phyloP scores from a whole-genome alignment of 2,329 filamentous ascomycete genomes.

The Chlorencoelia australis region DNA sequence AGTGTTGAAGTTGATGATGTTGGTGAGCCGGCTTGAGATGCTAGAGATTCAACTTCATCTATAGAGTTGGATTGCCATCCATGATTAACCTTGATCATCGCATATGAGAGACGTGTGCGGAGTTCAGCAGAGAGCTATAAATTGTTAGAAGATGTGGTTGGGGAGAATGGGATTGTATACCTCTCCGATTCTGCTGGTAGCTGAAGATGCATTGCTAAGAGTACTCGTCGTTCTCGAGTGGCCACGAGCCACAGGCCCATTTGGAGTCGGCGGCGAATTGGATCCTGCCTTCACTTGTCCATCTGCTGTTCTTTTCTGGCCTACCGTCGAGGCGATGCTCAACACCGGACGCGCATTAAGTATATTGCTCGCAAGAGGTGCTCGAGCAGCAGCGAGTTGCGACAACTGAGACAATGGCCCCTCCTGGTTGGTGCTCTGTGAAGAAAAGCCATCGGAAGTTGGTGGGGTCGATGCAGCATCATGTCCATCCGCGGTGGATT shows the following conservation, averaged over 20 bases:
- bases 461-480: slow-evolving; percentile 31
- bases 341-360: slow-evolving; percentile 15
- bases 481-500: slow-evolving; percentile 34
- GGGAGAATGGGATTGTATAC: slow-evolving; percentile 34
- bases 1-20: slow-evolving; percentile 47
- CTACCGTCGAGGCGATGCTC: slow-evolving; percentile 23
- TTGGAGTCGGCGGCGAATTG: slow-evolving; percentile 32
- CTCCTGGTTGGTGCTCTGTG: slow-evolving; percentile 35
- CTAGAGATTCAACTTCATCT: slow-evolving; percentile 65
- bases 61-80: slow-evolving; percentile 75
- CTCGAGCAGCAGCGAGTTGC: slow-evolving; percentile 45
- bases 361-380: slow-evolving; percentile 21
- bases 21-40: slow-evolving; percentile 58
- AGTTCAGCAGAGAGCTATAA: slow-evolving; percentile 46
- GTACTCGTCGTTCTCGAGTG: slow-evolving; percentile 67
- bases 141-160: slow-evolving; percentile 12
- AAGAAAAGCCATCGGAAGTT: slow-evolving; percentile 27
- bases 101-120: slow-evolving; percentile 77
- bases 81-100: slow-evolving; percentile 86
- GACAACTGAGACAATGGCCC: slow-evolving; percentile 44
- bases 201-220: slow-evolving; percentile 49
- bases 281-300: slow-evolving; percentile 56
- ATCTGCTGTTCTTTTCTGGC: slow-evolving; percentile 67
- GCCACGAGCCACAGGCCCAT: slow-evolving; percentile 25
- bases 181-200: slow-evolving; percentile 66